phyloP scores from a whole-genome alignment of 2,329 filamentous ascomycete species.

The Gliomastix tumulicola region DNA sequence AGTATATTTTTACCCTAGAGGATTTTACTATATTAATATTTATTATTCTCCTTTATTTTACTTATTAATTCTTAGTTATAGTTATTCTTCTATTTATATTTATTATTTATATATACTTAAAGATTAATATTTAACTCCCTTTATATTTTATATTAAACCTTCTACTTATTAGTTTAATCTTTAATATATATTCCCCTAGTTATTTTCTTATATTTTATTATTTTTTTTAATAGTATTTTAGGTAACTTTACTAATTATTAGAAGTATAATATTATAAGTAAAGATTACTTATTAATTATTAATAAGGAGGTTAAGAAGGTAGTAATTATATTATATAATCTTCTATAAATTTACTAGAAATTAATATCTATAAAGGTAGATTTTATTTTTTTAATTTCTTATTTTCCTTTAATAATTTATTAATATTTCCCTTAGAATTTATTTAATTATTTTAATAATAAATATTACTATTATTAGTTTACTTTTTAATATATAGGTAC shows the following conservation, averaged over 20 bases:
- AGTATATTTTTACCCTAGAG: background rate
- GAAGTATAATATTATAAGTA: background rate
- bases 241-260: background rate
- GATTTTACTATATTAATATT: background rate
- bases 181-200: background rate
- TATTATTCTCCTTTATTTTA: background rate
- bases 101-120: background rate
- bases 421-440: too few relatives aligned
- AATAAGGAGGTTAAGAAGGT: too few relatives aligned
- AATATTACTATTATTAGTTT: too few relatives aligned
- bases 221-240: background rate
- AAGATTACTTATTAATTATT: background rate
- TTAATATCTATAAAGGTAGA: background rate
- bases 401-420: too few relatives aligned
- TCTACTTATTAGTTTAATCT: background rate
- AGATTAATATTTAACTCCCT: background rate
- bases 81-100: background rate
- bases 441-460: too few relatives aligned
- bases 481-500: too few relatives aligned
- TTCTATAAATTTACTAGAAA: background rate
- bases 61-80: background rate
- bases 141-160: background rate
- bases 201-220: background rate
- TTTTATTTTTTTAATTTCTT: too few relatives aligned
- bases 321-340: background rate